phyloP scores from a whole-genome alignment of 2,329 filamentous ascomycete genomes.

The Endocalyx cinctus region DNA sequence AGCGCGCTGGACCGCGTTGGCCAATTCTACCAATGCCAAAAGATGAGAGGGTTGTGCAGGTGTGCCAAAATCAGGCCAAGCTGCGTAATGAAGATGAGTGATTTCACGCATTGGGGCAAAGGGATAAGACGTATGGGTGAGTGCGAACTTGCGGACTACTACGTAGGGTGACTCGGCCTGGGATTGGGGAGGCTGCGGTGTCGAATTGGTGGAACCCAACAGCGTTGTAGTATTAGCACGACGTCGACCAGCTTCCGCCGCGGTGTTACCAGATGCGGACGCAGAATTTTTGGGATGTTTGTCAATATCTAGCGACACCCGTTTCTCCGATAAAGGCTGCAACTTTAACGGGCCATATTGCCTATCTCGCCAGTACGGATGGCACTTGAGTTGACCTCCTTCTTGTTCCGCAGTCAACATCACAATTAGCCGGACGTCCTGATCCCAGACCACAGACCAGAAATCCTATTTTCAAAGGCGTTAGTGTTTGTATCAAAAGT shows the following conservation, averaged over 20 bases:
- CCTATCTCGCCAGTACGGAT: conserved; percentile 82
- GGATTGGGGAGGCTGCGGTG: conserved; percentile 19
- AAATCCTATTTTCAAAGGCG: conserved; percentile 66
- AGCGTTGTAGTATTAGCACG: conserved; percentile 52
- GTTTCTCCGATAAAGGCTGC: conserved; percentile 74
- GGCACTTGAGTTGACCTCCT: conserved; percentile 89
- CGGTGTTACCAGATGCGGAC: conserved; percentile 18
- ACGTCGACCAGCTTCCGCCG: conserved; percentile 39
- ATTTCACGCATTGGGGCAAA: conserved; percentile 87
- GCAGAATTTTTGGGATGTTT: conserved; percentile 40
- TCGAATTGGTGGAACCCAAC: conserved; percentile 28
- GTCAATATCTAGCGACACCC: conserved; percentile 70
- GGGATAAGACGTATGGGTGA: conserved; percentile 71
- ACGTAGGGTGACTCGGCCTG: conserved; percentile 65
- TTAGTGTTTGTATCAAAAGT: too few species aligned
- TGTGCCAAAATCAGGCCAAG: conserved; percentile 97
- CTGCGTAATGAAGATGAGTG: conserved; percentile 88
- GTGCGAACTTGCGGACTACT: conserved; percentile 78
- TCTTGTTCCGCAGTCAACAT: conserved; percentile 95
- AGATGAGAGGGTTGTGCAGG: conserved; percentile 86
- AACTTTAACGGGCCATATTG: conserved; percentile 76
- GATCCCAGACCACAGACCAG: conserved; percentile 96
- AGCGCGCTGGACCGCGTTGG: conserved; percentile 66
- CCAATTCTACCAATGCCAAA: conserved; percentile 83
- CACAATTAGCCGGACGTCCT: conserved; percentile 89